Conservation (phyloP, 805 yeast species). For the Saturnispora ahearnii region DNA sequence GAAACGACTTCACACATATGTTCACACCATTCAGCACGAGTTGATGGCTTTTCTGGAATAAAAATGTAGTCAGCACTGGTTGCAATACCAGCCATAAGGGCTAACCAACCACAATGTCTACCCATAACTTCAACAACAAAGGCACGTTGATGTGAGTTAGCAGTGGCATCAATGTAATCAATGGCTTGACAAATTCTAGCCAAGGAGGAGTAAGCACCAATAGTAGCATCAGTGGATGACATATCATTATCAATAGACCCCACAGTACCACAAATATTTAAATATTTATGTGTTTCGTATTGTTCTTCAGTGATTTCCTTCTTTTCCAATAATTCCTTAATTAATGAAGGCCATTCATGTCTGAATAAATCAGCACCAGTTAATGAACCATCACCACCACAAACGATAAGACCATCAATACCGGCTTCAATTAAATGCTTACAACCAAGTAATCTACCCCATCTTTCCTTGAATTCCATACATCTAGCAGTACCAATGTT, state of each 20-base stretch:
- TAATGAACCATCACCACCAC: slow-evolving; percentile 80
- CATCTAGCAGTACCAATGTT: slow-evolving; percentile 74
- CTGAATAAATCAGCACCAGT: slow-evolving; percentile 78
- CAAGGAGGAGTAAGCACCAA: slow-evolving; percentile 72
- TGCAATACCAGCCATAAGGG: slow-evolving; percentile 70
- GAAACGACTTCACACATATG: slow-evolving; percentile 55
- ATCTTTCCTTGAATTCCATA: slow-evolving; percentile 54
- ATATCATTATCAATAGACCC: slow-evolving; percentile 83
- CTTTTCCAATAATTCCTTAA: slow-evolving; percentile 42
- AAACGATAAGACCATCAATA: slow-evolving; percentile 68
- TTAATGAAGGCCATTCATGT: slow-evolving; percentile 66
- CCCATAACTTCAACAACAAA: slow-evolving; percentile 86
- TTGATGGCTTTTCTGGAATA: slow-evolving; percentile 73
- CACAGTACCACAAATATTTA: slow-evolving; percentile 66
- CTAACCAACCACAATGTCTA: slow-evolving; percentile 85
- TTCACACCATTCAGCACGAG: slow-evolving; percentile 52
- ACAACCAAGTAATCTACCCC: slow-evolving; percentile 57
- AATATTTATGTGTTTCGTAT: slow-evolving; percentile 39
- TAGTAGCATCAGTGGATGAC: slow-evolving; percentile 78
- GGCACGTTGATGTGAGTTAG: slow-evolving; percentile 74
- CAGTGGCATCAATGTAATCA: slow-evolving; percentile 79
- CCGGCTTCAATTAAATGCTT: slow-evolving; percentile 60
- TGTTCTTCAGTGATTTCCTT: slow-evolving; percentile 40
- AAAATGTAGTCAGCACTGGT: slow-evolving; percentile 75
- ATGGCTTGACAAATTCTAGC: slow-evolving; percentile 67